Base-by-base conservation (phyloP, 1,139 yeast species). In the Hemisphaericaspora subhashii region DNA sequence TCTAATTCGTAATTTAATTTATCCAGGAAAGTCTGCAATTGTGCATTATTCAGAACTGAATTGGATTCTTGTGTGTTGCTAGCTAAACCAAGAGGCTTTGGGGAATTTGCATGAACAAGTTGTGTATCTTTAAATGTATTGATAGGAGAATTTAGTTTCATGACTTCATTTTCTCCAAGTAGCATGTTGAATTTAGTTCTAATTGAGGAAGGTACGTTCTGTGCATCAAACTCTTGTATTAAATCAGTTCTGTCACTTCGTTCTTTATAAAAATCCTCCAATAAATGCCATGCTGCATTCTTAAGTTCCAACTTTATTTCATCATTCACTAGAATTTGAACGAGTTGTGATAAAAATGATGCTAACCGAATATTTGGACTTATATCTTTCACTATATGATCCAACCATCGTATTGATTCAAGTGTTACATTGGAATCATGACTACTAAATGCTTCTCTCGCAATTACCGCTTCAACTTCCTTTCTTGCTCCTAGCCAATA, bases 401-500 rank as follows among this genome's bases (percentile, higher is more conserved):
- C 46, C 13, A 70, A 51, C 71, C 72, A 68, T 27, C 45, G 47
- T 23, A 67, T 55, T 5, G 66, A 46, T 42, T 77, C 83, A 5
- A 66, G 56, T 26, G 78, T 65, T 8, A 81, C 66, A 11, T 48
- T 55, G 2, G 62, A 51, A 40, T 66, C 65, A 6, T 68, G 51
- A 51, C 71, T 72, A 12, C 59, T 54, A 31, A 85, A 65, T 0
- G 86, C 90, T n/a, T 64, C 53, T 3, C 74, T 76, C 14, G 68
- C 61, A 20, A 86, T 48, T 5, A 62, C 53, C 11, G 48, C 51
- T 36, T 84, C 89, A 7, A 83, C 81, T 21, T 74, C 74, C 1
- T 60, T 55, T 0, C 86, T 81, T 5, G 81, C 68, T 1, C 79
- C 73, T n/a, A 79, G 66, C 87, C 89, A 84, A 52, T 77, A 80